Percentiles rank a stretch among this genome's conserved stretches.
These are phyloP conservation scores for Dispira simplex DNA, from an alignment of 192 early-diverging fungal genomes.

Conservation along the genomic window DNA sequence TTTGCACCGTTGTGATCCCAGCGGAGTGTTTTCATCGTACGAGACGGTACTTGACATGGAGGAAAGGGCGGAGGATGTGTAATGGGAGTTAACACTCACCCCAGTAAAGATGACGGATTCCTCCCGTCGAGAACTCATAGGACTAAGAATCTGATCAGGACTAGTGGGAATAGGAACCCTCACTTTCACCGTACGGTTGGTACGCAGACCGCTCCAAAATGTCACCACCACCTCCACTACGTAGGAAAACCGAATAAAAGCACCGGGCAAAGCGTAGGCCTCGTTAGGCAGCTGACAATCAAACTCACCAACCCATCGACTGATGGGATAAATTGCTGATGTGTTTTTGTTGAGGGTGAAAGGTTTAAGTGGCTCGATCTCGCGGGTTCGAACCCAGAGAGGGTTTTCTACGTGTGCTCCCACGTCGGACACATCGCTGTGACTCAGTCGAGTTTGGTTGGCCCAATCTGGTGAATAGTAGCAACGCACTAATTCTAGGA, in stretches of 20 bases:
- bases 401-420: background rate
- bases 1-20: background rate
- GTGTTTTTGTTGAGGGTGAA: background rate
- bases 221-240: background rate
- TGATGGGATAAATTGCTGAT: background rate
- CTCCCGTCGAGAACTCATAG: background rate
- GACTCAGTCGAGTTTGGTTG: background rate
- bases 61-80: background rate
- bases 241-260: background rate
- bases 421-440: conserved; percentile 4
- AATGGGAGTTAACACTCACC: background rate
- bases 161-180: background rate
- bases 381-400: background rate
- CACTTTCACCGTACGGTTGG: background rate
- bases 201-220: conserved; percentile 6
- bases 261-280: background rate
- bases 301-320: background rate
- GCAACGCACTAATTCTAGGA: background rate
- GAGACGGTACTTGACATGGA: background rate
- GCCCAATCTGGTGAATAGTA: conserved; percentile 1
- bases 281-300: background rate
- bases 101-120: background rate
- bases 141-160: background rate
- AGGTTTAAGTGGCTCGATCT: background rate
- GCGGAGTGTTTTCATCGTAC: background rate